Evolutionary conservation across 768 basidiomycete species (phyloP), one percentile per base, ranked within the genome.

Genomic region (Russula brevipes): DNA sequence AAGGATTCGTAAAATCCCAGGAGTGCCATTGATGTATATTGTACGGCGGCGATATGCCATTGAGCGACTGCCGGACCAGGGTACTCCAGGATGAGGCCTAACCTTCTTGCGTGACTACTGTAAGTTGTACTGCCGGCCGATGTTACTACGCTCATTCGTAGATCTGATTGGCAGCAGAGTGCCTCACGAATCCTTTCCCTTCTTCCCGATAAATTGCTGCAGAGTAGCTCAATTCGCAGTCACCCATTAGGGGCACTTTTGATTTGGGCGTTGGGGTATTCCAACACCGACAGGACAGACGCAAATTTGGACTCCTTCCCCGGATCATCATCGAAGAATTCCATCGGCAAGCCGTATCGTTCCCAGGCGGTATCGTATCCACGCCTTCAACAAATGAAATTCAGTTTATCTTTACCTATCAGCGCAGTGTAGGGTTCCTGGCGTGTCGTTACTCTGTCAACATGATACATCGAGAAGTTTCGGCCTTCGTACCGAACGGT

Each of bases 21-120:
- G 94, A 62, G 89, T 97, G 50, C 94, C 95, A 36, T 79, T 99
- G 65, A 98, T 98, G 96, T 98, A 98, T 73, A 97, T 99, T 68
- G 92, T 93, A 66, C 86, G 85, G 72, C 80, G 89, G 72, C 81
- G 88, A 71, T 99, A 98, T 72, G 93, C 95, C 38, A 94, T 98
- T 61, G 97, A 98, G 75, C 80, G 95, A 55, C 76, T 98, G 56
- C 97, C 97, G 46, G 97, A 98, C 74, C 91, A 94, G 74, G 93
- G 91, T 39, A 90, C 89, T 17, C 89, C 91, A n/a, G 66, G 60
- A 47, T 73, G 61, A 67, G 38, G 5, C 35, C 14, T 12, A 2
- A 11, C 38, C 5, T 2, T 31, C 31, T 49, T 50, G 2, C 36
- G 14, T 31, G 44, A 45, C 35, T 33, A 6, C 3, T 31, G 35